Evolutionary conservation across 179 eudicot species (phyloP), one percentile per base, ranked within the genome.

Genomic region (Vitellaria paradoxa): DNA sequence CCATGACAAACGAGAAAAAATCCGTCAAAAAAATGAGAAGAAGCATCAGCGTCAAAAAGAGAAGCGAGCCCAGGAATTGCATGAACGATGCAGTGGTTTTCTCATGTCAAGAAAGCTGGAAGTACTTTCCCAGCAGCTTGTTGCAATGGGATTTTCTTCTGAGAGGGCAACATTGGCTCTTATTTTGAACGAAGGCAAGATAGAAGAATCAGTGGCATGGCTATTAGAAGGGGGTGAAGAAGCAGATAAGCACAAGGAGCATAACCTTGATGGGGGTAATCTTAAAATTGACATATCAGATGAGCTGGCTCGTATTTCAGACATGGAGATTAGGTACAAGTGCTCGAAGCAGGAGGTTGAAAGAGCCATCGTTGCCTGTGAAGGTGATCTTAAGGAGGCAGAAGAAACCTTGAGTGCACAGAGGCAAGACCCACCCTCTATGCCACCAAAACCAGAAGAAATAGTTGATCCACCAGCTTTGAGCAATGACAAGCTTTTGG

Each of bases 21-120:
- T 86, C 68, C 96, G 97, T 47, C 96, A 88, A 84, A 91, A 91
- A 74, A 93, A 91, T 82, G 94, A 93, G 88, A 88, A 85, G 83
- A 93, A 93, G 77, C 97, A 93, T 78, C 97, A 93, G 75, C 93
- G 97, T 45, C 97, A 91, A 79, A 93, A 89, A 85, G 96, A 93
- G 84, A 88, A 85, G 81, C 87, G 96, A n/a, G 96, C 97, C 37
- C 97, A 87, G 72, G 96, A 93, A 77, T 82, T 91, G 86, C 97
- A 87, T 65, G 97, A 93, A 75, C 88, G 89, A 6, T 93, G 96
- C 82, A 81, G 87, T 76, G 91, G 96, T 69, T 93, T 88, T 75
- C 91, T 93, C 56, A 91, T 89, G 92, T 91, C 97, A 21, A 87
- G 97, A 83, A 93, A 93, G 84, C 89, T 93, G 23, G 94, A 93